Percentiles rank a stretch among this genome's conserved stretches.
phyloP scores from a whole-genome alignment of 768 basidiomycete species.

The Macrolepiota albuminosa region DNA sequence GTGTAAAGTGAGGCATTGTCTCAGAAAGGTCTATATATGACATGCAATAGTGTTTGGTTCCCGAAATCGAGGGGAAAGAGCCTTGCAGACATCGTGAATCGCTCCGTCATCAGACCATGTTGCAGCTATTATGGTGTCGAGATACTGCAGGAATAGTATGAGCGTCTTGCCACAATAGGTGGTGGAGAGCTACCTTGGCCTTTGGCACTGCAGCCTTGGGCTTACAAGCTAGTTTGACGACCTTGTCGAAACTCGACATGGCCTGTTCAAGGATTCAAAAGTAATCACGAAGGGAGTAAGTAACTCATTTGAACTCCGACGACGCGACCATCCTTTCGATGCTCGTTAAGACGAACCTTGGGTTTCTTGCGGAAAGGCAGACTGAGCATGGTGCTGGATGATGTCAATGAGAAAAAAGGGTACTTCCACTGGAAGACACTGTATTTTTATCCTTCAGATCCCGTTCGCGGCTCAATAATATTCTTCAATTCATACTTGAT shows the following conservation, averaged over 20 bases:
- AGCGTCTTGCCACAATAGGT: constrained; percentile 2
- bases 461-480: constrained; percentile 6
- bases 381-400: neutral
- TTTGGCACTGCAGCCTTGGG: constrained; percentile 96
- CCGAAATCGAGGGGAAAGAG: constrained; percentile 75
- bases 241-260: constrained; percentile 86
- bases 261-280: constrained; percentile 11
- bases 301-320: constrained; percentile 16
- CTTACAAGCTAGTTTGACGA: constrained; percentile 95
- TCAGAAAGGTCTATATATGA: constrained; percentile 7
- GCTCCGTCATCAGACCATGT: constrained; percentile 97
- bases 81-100: constrained; percentile 88
- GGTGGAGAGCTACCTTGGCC: constrained; percentile 60
- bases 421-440: neutral
- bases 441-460: neutral
- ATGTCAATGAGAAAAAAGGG: neutral
- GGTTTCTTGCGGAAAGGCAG: neutral
- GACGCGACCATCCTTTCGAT: neutral
- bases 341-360: constrained; percentile 7
- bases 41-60: constrained; percentile 91
- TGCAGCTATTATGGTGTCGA: constrained; percentile 93
- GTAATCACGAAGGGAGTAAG: constrained; percentile 14
- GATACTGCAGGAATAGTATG: constrained; percentile 53
- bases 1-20: constrained; percentile 1
- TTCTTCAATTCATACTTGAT: constrained; percentile 3